Evolutionary conservation across 176 grass and related monocot genomes (phyloP), one percentile per base, ranked within the genome.

Genomic region (Zizania latifolia): DNA sequence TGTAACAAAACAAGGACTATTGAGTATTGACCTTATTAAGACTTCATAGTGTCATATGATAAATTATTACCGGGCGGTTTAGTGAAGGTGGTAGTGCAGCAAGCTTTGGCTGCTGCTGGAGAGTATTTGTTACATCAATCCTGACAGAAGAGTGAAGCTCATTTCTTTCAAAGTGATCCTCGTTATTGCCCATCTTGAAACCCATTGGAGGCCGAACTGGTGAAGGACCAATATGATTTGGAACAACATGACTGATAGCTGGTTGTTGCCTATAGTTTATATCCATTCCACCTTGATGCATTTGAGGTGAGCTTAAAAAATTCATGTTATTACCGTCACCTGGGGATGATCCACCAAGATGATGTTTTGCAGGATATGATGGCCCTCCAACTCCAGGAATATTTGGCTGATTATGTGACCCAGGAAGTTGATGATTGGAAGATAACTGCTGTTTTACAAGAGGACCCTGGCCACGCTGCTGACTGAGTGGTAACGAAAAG

Each of bases 41-140:
- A 70, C 40, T 34, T 83, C 51, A 72, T 4, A 58, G 39, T n/a
- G n/a, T 3, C 36, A 14, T 59, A 43, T 74, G 44, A 39, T 51
- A 31, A 29, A 81, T 59, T 71, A 70, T 83, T 90, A 94, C 84
- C 76, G 34, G 77, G 17, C 22, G 82, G 27, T 68, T 88, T 76
- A 86, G 82, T 71, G 86, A 16, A 53, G 79, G 44, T 22, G 91
- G 91, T 26, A 93, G 63, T 80, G 86, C 68, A 62, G 91, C 84
- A 58, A 86, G 76, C 76, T 91, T 99, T 75, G 95, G 91, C 62
- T 92, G 91, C 73, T 87, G 84, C 29, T 79, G 78, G 19, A 72
- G 75, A 75, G 70, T 80, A 75, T 84, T 86, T 78, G 80, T 57
- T 62, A 82, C 87, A 79, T 90, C 84, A 78, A 90, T 66, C 70